Base-by-base conservation (phyloP, 306 rosid species). In the Fragaria vesca region DNA sequence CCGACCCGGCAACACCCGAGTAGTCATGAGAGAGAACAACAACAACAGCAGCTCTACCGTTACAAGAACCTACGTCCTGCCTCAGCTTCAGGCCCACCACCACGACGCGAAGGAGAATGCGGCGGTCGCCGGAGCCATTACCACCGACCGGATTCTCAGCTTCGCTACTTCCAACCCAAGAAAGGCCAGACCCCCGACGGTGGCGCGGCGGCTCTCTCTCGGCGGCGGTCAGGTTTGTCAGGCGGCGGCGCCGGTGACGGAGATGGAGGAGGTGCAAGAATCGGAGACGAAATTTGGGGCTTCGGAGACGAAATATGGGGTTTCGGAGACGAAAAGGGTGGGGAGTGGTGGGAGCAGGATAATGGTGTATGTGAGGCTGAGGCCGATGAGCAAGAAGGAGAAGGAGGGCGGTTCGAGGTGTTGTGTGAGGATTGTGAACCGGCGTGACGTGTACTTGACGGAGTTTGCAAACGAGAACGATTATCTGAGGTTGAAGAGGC, bases 331-430 rank as follows among this genome's bases (percentile, higher is more conserved):
- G 40, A 61, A 61, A 86, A 81, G 69, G 43, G 67, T 7, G n/a
- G 50, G 76, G 30, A 43, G 48, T 62, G 51, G 45, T 8, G 88
- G 79, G 78, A 95, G 93, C 60, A 75, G 93, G 68, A 95, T 95
- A 72, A 51, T 86, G 28, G 98, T 95, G 81, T 95, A 89, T 30
- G 97, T 95, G 85, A 91, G 98, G 88, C 84, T 95, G 7, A 84
- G 98, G 74, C 98, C 98, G 2, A 88, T 92, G 98, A 89, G 83
- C 13, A 91, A 81, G 90, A 95, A 89, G 79, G 98, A 95, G 61
- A 88, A 76, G 81, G 96, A 95, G 66, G 88, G 66, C 40, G 95
- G 93, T 40, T 89, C 97, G 0, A 75, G 92, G 79, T 82, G 97
- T 78, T 92, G 97, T 32, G 96, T 95, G 10, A 89, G 85, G 75